A percentile compares a stretch with the other conserved stretches of the same genome.
These are phyloP conservation scores for Claviceps capensis DNA, from an alignment of 2,329 filamentous ascomycete species.

Conservation along the genomic window DNA sequence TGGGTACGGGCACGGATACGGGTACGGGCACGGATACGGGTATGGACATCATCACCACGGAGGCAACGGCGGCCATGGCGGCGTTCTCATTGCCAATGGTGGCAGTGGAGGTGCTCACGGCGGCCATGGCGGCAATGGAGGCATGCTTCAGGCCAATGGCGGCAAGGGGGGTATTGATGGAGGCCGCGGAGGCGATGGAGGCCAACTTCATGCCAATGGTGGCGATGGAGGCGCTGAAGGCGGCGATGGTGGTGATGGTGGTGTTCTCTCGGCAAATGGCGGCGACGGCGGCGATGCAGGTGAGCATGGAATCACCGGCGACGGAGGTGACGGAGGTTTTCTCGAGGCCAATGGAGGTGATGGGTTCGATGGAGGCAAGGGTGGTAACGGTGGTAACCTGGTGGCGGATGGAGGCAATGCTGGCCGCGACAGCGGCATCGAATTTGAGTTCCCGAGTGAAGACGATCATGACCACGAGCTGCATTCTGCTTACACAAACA, in stretches of 20 bases:
- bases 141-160: neutral
- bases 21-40: neutral
- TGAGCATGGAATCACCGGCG: neutral
- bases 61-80: neutral
- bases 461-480: neutral
- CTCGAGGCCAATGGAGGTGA: neutral
- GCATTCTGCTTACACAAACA: neutral
- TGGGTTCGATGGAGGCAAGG: neutral
- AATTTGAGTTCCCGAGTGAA: neutral
- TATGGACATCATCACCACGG: no score
- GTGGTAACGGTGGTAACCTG: neutral
- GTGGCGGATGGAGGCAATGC: neutral
- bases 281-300: neutral
- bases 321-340: neutral
- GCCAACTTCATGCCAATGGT: neutral
- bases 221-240: neutral
- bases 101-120: neutral
- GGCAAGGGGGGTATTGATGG: neutral
- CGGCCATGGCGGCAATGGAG: neutral
- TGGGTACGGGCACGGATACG: neutral
- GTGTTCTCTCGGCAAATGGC: neutral
- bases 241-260: neutral
- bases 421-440: neutral
- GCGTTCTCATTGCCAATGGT: neutral
- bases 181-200: neutral